A percentile compares a stretch with the other conserved stretches of the same genome.
Conservation (phyloP, 495 filamentous ascomycete species). For the Achaetomiella virescens region DNA sequence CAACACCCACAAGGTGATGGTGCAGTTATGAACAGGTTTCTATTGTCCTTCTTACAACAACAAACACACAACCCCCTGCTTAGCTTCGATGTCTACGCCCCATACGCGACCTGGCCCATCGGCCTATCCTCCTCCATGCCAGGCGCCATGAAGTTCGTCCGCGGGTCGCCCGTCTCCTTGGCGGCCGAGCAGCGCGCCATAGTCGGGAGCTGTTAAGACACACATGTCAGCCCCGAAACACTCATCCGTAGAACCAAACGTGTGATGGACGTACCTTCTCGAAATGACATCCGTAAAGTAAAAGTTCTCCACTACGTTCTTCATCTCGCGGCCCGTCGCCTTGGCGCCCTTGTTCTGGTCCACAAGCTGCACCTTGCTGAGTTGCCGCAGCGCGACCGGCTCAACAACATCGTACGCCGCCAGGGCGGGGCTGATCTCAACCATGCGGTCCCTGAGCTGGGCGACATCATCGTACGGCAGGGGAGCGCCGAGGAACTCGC, state of each 20-base stretch:
- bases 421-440: conserved; percentile 84
- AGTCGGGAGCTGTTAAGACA: conserved; percentile 86
- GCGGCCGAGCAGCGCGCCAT: conserved; percentile 94
- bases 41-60: conserved; percentile 2
- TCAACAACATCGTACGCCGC: conserved; percentile 88
- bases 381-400: conserved; percentile 56
- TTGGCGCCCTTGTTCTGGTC: conserved; percentile 90
- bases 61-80: conserved; percentile 4
- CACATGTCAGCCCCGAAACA: too few relatives aligned
- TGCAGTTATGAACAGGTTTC: conserved; percentile 16
- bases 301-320: conserved; percentile 85
- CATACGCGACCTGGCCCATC: conserved; percentile 48
- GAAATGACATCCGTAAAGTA: conserved; percentile 96
- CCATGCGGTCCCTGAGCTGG: conserved; percentile 82
- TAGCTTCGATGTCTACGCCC: conserved; percentile 30
- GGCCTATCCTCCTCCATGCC: conserved; percentile 53
- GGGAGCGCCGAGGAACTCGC: conserved; percentile 81
- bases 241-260: too few relatives aligned
- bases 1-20: background rate
- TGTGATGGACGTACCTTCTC: conserved; percentile 72
- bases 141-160: conserved; percentile 82
- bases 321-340: conserved; percentile 59
- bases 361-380: conserved; percentile 87
- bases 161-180: conserved; percentile 60
- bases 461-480: conserved; percentile 92